phyloP scores from a whole-genome alignment of 371 early-diverging fungal species.

The Circinella minor region DNA sequence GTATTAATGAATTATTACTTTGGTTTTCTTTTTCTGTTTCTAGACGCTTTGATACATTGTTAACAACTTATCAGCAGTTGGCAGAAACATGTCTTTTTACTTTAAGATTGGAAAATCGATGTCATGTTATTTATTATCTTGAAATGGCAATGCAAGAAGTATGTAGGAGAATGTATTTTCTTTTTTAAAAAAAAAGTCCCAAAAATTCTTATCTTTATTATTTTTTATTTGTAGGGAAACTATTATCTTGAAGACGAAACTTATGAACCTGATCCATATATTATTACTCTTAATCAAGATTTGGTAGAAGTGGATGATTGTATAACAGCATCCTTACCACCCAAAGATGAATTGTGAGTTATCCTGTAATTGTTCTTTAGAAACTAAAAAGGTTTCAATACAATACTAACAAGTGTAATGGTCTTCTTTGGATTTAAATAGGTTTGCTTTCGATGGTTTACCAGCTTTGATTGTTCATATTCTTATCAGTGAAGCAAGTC shows the following conservation, averaged over 20 bases:
- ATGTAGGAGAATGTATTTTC: background rate
- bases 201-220: background rate
- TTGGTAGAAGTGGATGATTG: conserved; percentile 78
- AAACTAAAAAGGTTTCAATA: background rate
- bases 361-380: background rate
- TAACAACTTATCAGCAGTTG: conserved; percentile 69
- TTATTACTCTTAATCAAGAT: conserved; percentile 80
- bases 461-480: conserved; percentile 76
- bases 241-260: conserved; percentile 77
- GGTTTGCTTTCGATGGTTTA: conserved; percentile 85
- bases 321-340: conserved; percentile 66
- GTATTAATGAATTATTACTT: background rate
- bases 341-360: conserved; percentile 63
- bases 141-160: conserved; percentile 93
- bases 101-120: conserved; percentile 82
- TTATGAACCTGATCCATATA: conserved; percentile 86
- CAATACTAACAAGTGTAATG: background rate
- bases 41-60: conserved; percentile 58
- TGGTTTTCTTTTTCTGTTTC: background rate
- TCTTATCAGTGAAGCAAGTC: conserved; percentile 70
- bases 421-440: conserved; percentile 19
- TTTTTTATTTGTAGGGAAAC: conserved; percentile 53
- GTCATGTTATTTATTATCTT: conserved; percentile 87
- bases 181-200: background rate
- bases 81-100: conserved; percentile 83